A percentile compares a stretch with the other conserved stretches of the same genome.
phyloP scores from a whole-genome alignment of 139 green algal species.

The Tetraselmis chui region DNA sequence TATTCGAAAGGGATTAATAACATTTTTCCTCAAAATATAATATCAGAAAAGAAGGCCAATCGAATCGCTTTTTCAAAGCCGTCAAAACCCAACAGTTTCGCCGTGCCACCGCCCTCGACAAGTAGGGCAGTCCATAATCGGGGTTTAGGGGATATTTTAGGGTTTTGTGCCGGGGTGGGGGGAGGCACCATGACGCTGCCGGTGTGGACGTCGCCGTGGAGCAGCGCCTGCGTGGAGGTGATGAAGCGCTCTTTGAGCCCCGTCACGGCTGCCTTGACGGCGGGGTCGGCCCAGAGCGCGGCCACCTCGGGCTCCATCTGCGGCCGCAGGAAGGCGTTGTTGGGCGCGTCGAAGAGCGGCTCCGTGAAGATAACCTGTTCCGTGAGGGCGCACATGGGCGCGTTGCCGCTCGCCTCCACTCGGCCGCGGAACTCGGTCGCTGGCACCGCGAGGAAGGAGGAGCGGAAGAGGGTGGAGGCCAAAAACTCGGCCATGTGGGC shows the following conservation, averaged over 20 bases:
- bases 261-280: constrained; percentile 54
- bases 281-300: constrained; percentile 55
- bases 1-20: too few species aligned
- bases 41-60: neutral
- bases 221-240: constrained; percentile 65
- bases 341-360: constrained; percentile 60
- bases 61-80: too few species aligned
- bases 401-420: constrained; percentile 59
- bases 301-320: constrained; percentile 72
- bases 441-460: constrained; percentile 65
- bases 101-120: too few species aligned
- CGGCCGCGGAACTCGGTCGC: constrained; percentile 31
- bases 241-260: constrained; percentile 76
- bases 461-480: constrained; percentile 78
- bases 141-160: constrained; percentile 44
- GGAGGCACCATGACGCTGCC: constrained; percentile 83
- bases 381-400: constrained; percentile 85
- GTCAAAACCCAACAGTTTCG: too few species aligned
- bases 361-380: constrained; percentile 96
- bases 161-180: constrained; percentile 5
- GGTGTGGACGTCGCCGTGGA: constrained; percentile 97
- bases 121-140: constrained; percentile 49
- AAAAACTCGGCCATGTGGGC: constrained; percentile 69
- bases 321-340: constrained; percentile 73
- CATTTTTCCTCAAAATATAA: too few species aligned